Base-by-base conservation (phyloP, 768 basidiomycete species). In the Xerocomus brunneocitrinus region DNA sequence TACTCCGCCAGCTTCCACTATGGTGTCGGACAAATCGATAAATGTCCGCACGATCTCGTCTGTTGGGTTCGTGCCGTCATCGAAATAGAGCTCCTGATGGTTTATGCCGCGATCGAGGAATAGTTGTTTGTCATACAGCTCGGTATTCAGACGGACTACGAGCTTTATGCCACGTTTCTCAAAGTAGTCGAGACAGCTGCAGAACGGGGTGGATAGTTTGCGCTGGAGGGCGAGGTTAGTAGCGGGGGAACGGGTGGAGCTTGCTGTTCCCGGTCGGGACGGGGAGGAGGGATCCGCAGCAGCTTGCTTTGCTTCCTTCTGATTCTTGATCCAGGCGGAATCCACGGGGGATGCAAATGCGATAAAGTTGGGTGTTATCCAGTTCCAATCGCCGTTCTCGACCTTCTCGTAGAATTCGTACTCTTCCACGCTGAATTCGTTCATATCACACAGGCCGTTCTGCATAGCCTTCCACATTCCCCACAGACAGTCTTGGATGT, bases 21-120 rank as follows among this genome's bases (percentile, higher is more conserved):
- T 76, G 19, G 80, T 74, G 64, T 98, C 95, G 1, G 87, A 83
- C 50, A 91, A 73, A 60, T 90, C 87, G 60, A 99, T 88, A 65
- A 99, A 99, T 53, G 84, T 82, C 50, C 93, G 81, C 41, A 94
- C 89, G 62, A 98, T 97, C 53, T 97, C 91, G 70, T 97, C 91
- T 0, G 93, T 88, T 5, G 95, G 95, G 69, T 98, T 98, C 24
- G 94, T 97, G 22, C 97, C 97, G 67, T 99, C 97, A 69, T 98
- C 94, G 60, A 97, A 98, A 71, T 95, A 98, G 58, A 98, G 79
- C 60, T 95, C 93, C 72, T 87, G 78, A 66, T 97, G 91, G 60
- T 86, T 84, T 64, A 95, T 89, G 10, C 91, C 92, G 44, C 82
- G 83, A 62, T 91, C 89, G 62, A 85, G 67, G 73, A 97, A 98